These are phyloP conservation scores for Castanea crenata DNA, from an alignment of 306 rosid species.

Conservation along the genomic window DNA sequence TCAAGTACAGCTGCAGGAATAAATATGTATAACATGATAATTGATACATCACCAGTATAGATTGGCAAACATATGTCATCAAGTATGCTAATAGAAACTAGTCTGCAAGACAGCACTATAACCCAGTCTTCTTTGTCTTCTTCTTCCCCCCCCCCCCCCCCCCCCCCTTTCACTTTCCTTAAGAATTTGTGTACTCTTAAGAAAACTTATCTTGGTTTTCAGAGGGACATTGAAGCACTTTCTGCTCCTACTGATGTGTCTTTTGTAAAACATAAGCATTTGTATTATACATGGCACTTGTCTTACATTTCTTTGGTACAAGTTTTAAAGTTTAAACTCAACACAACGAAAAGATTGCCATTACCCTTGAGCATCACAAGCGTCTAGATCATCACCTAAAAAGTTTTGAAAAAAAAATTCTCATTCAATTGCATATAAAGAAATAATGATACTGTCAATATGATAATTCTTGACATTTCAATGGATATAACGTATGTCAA, in stretches of 20 bases:
- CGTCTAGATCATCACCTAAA: too few relatives aligned
- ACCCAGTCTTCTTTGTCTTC: not conserved
- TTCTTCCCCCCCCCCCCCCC: too few relatives aligned
- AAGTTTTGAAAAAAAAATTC: too few relatives aligned
- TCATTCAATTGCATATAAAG: too few relatives aligned
- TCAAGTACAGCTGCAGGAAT: not conserved
- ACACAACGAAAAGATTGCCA: too few relatives aligned
- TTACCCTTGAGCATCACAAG: too few relatives aligned
- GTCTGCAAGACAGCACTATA: not conserved
- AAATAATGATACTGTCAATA: too few relatives aligned
- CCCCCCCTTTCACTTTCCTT: not conserved
- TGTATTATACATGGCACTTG: too few relatives aligned
- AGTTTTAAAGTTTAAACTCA: too few relatives aligned
- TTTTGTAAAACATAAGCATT: not conserved
- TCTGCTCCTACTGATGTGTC: conserved; percentile 23
- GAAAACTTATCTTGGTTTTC: not conserved
- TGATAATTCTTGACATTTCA: too few relatives aligned
- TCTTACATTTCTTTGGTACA: too few relatives aligned
- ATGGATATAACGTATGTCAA: too few relatives aligned
- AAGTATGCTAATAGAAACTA: not conserved
- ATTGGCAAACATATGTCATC: not conserved
- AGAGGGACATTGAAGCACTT: conserved; percentile 4
- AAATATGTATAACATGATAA: not conserved
- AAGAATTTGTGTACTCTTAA: not conserved
- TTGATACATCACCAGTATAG: not conserved